phyloP scores from a whole-genome alignment of 2,329 filamentous ascomycete genomes.

The Fusarium sp. region DNA sequence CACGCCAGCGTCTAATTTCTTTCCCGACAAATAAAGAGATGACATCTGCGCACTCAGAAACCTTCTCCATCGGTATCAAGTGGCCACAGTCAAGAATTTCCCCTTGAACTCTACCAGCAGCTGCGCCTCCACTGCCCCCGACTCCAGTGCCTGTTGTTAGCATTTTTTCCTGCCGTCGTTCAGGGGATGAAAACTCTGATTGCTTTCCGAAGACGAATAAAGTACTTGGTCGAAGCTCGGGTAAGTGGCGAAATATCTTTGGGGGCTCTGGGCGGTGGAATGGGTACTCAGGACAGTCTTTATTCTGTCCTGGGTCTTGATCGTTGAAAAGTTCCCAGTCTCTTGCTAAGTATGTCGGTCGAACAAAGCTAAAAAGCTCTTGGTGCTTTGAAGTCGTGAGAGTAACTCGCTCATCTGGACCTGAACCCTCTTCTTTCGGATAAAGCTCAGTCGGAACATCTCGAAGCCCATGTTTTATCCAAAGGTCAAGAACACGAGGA shows the following conservation, averaged over 20 bases:
- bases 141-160: background rate
- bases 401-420: background rate
- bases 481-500: background rate
- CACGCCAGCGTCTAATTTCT: background rate
- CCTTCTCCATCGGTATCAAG: conserved; percentile 1
- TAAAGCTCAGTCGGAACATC: background rate
- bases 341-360: background rate
- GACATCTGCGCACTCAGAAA: background rate
- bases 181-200: background rate
- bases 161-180: background rate
- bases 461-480: background rate
- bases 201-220: background rate
- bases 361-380: background rate
- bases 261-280: background rate
- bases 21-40: background rate
- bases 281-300: background rate
- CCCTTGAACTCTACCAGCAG: background rate
- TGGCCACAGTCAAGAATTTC: background rate
- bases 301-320: background rate
- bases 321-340: background rate
- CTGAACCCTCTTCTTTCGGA: background rate
- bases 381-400: background rate
- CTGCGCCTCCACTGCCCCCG: background rate
- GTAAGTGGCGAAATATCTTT: background rate
- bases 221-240: background rate